These are phyloP conservation scores for Antarctomyces pellizariae DNA, from an alignment of 495 filamentous ascomycete genomes.

Conservation along the genomic window DNA sequence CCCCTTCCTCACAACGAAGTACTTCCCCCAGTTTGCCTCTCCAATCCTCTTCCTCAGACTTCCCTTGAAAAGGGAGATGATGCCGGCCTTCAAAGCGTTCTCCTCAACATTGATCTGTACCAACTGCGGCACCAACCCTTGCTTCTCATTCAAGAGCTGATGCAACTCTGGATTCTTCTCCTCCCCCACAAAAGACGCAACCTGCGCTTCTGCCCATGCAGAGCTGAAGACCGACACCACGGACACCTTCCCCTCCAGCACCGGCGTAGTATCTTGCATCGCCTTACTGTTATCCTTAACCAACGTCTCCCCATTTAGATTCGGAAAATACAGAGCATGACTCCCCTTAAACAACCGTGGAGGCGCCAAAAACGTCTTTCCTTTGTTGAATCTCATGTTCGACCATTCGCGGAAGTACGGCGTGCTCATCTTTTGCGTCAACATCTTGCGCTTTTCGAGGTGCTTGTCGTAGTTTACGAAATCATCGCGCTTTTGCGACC, in stretches of 20 bases:
- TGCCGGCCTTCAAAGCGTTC: constrained; percentile 45
- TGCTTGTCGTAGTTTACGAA: constrained; percentile 73
- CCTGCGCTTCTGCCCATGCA: constrained; percentile 67
- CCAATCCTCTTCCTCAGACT: constrained; percentile 31
- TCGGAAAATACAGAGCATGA: constrained; percentile 76
- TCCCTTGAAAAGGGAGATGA: constrained; percentile 48
- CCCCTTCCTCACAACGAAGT: constrained; percentile 67
- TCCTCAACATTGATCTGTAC: constrained; percentile 77
- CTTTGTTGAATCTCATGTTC: constrained; percentile 55
- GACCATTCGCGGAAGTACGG: constrained; percentile 89
- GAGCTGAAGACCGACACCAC: constrained; percentile 63
- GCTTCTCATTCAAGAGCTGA: constrained; percentile 21
- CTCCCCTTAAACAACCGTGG: constrained; percentile 50
- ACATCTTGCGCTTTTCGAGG: constrained; percentile 38
- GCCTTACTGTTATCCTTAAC: constrained; percentile 15
- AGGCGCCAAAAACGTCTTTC: constrained; percentile 73
- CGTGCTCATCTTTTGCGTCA: constrained; percentile 43
- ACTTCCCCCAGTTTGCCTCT: constrained; percentile 38
- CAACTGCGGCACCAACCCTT: constrained; percentile 31
- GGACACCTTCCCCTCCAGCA: constrained; percentile 44
- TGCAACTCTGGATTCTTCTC: constrained; percentile 41
- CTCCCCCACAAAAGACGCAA: constrained; percentile 37
- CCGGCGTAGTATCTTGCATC: constrained; percentile 40
- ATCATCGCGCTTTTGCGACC: constrained; percentile 49
- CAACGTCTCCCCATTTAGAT: constrained; percentile 60